Conservation (phyloP, 768 basidiomycete species). For the Lentinula sp. region DNA sequence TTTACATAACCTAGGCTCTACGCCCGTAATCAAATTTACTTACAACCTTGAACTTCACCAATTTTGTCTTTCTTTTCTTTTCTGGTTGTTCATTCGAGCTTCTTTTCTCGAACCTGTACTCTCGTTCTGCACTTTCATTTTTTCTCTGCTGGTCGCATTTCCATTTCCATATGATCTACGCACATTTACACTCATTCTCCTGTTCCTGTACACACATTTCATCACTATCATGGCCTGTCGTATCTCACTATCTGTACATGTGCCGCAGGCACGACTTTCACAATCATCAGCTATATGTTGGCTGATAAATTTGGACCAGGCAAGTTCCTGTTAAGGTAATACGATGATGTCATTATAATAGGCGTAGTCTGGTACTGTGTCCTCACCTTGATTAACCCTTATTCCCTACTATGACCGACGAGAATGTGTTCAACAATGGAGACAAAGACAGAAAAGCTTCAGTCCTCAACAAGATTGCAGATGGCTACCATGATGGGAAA, state of each 20-base stretch:
- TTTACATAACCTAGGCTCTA: conserved; percentile 34
- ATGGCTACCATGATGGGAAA: conserved; percentile 2
- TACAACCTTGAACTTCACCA: neutral
- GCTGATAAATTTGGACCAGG: no score
- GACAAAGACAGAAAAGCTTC: conserved; percentile 33
- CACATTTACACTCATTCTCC: conserved; percentile 13
- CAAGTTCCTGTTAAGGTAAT: no score
- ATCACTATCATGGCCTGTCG: conserved; percentile 9
- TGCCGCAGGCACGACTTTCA: no score
- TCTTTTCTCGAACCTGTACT: neutral
- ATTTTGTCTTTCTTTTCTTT: neutral
- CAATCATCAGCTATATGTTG: no score
- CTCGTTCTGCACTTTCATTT: conserved; percentile 7
- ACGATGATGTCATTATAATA: conserved; percentile 4
- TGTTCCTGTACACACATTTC: conserved; percentile 8
- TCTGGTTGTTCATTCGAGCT: neutral
- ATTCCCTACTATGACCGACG: neutral
- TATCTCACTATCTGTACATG: conserved; percentile 7
- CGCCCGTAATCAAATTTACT: no score
- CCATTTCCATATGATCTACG: conserved; percentile 7
- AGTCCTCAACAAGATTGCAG: conserved; percentile 27
- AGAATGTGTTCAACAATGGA: conserved; percentile 11
- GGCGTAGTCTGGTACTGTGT: neutral
- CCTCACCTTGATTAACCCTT: neutral
- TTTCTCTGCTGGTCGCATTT: conserved; percentile 5